These are phyloP conservation scores for Penicillium chermesinum DNA, from an alignment of 495 filamentous ascomycete genomes.

Conservation along the genomic window DNA sequence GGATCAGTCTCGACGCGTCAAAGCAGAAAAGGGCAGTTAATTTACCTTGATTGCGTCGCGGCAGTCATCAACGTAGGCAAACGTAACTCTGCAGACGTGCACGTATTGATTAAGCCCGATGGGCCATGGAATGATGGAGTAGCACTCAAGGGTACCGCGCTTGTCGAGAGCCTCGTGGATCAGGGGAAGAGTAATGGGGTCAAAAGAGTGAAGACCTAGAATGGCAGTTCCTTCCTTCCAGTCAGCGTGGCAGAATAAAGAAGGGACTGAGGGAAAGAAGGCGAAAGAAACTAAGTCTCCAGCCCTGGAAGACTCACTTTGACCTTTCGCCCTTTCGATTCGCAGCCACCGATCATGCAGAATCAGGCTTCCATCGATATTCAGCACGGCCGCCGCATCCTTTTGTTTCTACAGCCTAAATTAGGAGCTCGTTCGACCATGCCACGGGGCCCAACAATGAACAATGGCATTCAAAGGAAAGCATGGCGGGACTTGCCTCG, in stretches of 20 bases:
- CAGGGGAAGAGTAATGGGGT: conserved; percentile 5
- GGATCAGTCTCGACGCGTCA: background rate
- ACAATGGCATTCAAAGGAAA: too few species aligned
- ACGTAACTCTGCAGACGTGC: conserved; percentile 15
- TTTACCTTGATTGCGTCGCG: conserved; percentile 19
- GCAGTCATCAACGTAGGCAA: conserved; percentile 20
- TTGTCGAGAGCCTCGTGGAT: background rate
- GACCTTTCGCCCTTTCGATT: conserved; percentile 17
- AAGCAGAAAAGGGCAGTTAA: background rate
- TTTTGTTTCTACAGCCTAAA: conserved; percentile 7
- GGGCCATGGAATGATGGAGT: conserved; percentile 2
- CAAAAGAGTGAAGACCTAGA: conserved; percentile 13
- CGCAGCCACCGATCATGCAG: conserved; percentile 15
- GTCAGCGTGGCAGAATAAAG: conserved; percentile 1
- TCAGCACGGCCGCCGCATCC: conserved; percentile 10
- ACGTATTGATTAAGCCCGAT: background rate
- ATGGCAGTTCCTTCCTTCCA: conserved; percentile 13
- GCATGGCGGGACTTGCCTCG: conserved; percentile 16
- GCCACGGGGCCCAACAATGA: too few species aligned
- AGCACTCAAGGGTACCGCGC: conserved; percentile 11
- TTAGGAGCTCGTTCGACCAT: background rate
- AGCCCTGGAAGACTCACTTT: conserved; percentile 13
- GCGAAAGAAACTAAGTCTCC: background rate
- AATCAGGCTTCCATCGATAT: background rate
- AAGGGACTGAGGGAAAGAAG: background rate